A percentile compares a stretch with the other conserved stretches of the same genome.
phyloP scores from a whole-genome alignment of 495 filamentous ascomycete genomes.

The Daldinia grandis region DNA sequence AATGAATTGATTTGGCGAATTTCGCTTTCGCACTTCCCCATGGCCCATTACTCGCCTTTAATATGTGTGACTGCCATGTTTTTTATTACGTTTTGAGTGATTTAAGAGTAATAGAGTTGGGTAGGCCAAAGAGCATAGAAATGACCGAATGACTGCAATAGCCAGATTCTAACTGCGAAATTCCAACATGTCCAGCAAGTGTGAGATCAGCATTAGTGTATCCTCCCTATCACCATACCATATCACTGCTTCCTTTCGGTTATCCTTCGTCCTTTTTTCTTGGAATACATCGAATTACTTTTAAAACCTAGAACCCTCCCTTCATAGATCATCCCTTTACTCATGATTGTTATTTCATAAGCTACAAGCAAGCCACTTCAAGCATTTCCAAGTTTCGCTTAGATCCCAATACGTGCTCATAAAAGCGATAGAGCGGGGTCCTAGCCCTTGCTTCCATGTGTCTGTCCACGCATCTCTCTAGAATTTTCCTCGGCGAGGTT shows the following conservation, averaged over 20 bases:
- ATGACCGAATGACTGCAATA: conserved; percentile 1
- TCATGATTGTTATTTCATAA: neutral
- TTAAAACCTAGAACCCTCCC: neutral
- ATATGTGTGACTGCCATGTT: conserved; percentile 2
- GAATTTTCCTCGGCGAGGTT: neutral
- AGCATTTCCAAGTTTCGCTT: neutral
- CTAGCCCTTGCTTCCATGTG: neutral
- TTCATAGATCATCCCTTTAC: neutral
- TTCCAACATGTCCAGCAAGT: neutral
- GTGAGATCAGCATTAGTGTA: neutral
- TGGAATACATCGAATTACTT: neutral
- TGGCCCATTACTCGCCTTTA: neutral
- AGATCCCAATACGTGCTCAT: neutral
- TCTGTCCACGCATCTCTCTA: neutral
- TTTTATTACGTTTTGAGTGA: neutral
- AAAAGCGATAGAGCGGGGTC: neutral
- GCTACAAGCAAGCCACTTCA: neutral
- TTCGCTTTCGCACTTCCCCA: conserved; percentile 43
- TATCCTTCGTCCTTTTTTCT: neutral
- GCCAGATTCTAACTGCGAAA: neutral
- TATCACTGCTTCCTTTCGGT: too few species aligned
- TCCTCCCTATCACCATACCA: neutral
- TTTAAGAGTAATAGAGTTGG: neutral
- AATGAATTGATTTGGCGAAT: conserved; percentile 47
- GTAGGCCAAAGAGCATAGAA: neutral